Evolutionary conservation across 305 asterid genomes (phyloP).

Genomic region (Solanum hybrid): DNA sequence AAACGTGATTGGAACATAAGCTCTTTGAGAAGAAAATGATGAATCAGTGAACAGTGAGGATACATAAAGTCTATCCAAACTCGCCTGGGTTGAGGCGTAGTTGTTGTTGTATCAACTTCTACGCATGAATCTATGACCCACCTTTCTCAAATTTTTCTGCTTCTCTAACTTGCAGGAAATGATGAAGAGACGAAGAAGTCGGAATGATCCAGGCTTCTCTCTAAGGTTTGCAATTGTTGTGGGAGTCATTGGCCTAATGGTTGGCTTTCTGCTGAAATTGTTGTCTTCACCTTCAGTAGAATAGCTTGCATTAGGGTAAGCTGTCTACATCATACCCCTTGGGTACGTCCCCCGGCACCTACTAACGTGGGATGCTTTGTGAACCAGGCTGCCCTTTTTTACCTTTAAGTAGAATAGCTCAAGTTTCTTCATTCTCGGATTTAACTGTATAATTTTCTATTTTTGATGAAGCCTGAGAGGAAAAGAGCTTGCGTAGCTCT

Average conservation of each 20-base stretch:
- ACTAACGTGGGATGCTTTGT: background rate
- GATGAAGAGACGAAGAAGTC: conserved; percentile 38
- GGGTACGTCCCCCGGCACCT: background rate
- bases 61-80: background rate
- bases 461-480: background rate
- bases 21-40: background rate
- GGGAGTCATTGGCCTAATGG: conserved; percentile 50
- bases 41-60: background rate
- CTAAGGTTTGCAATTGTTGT: conserved; percentile 42
- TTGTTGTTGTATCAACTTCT: background rate
- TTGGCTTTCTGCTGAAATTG: conserved; percentile 52
- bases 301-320: conserved; percentile 6
- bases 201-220: conserved; percentile 35
- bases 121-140: background rate
- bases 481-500: conserved; percentile 8
- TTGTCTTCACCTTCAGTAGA: conserved; percentile 36
- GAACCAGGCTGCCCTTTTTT: background rate
- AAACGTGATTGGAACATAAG: background rate
- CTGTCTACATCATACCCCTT: background rate
- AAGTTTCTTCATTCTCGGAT: conserved; percentile 1
- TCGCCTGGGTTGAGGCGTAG: background rate
- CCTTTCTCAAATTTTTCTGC: background rate
- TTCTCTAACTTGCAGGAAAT: conserved; percentile 33
- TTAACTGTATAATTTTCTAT: conserved; percentile 14
- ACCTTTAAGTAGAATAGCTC: conserved; percentile 28